Percentiles rank a stretch among this genome's conserved stretches.
Evolutionary conservation across 768 basidiomycete genomes (phyloP).

Genomic region (Lactifluus volemus): DNA sequence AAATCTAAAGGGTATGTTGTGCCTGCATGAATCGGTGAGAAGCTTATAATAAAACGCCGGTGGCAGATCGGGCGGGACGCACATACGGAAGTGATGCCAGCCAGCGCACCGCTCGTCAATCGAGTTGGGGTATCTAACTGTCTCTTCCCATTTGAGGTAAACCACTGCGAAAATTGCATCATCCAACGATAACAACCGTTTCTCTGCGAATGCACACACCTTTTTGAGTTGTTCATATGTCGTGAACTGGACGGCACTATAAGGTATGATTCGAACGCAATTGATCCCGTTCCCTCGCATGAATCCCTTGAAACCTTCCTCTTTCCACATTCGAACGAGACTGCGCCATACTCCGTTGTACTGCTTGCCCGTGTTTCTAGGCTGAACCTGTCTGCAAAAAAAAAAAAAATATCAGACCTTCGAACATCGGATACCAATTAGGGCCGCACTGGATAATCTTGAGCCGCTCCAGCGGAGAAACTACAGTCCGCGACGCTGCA

Average conservation of each 20-base stretch:
- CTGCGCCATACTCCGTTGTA: conserved; percentile 83
- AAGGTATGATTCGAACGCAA: conserved; percentile 88
- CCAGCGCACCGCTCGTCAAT: conserved; percentile 78
- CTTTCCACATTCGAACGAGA: conserved; percentile 82
- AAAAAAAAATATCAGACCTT: background rate
- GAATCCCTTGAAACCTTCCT: conserved; percentile 88
- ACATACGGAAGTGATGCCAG: conserved; percentile 94
- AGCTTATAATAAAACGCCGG: background rate
- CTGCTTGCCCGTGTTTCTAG: conserved; percentile 46
- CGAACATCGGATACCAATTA: background rate
- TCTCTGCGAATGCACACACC: conserved; percentile 43
- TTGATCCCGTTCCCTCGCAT: conserved; percentile 94
- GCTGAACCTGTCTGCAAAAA: conserved; percentile 77
- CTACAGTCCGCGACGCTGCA: conserved; percentile 79
- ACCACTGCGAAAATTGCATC: conserved; percentile 38
- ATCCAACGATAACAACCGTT: background rate
- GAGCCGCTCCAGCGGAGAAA: conserved; percentile 83
- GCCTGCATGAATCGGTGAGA: conserved; percentile 33
- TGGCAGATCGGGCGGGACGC: conserved; percentile 27
- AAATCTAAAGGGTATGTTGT: conserved; percentile 92
- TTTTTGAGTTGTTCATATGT: conserved; percentile 90
- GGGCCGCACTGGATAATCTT: conserved; percentile 89
- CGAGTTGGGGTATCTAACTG: conserved; percentile 85
- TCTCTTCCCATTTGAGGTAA: conserved; percentile 58
- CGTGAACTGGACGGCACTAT: conserved; percentile 78